A percentile compares a stretch with the other conserved stretches of the same genome.
phyloP scores from a whole-genome alignment of 1,284 basidiomycete species.

The Tremellales sp. region DNA sequence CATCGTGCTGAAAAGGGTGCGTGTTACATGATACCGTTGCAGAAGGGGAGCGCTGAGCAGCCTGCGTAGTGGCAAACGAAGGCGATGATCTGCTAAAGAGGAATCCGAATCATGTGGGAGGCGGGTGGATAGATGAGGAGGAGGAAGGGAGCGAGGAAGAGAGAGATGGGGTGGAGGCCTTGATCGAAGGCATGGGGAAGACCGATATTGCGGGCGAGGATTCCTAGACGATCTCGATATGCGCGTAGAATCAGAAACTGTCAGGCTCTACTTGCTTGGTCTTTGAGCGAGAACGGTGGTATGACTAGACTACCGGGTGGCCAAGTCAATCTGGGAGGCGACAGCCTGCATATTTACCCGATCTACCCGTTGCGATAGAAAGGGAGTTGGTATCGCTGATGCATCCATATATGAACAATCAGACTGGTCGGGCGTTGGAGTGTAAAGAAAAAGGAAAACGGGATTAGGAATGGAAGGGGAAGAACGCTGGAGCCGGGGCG shows the following conservation, averaged over 20 bases:
- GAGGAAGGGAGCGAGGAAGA: conserved; percentile 31
- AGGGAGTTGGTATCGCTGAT: too few relatives aligned
- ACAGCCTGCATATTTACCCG: too few relatives aligned
- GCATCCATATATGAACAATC: too few relatives aligned
- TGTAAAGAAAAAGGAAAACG: too few relatives aligned
- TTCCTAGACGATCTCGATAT: background rate
- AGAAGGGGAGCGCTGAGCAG: conserved; percentile 1
- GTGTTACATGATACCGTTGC: background rate
- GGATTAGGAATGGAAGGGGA: too few relatives aligned
- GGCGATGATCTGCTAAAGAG: conserved; percentile 55
- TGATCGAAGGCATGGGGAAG: conserved; percentile 27
- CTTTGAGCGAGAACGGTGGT: too few relatives aligned
- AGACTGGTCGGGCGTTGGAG: too few relatives aligned
- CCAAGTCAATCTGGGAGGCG: too few relatives aligned
- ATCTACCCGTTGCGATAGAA: too few relatives aligned
- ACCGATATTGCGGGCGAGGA: conserved; percentile 10
- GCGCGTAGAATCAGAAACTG: background rate
- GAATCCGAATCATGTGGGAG: conserved; percentile 57
- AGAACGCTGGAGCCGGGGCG: too few relatives aligned
- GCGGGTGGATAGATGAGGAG: conserved; percentile 29
- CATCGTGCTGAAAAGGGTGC: conserved; percentile 56
- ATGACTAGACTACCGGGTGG: too few relatives aligned
- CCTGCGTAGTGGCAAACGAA: conserved; percentile 27
- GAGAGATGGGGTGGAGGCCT: conserved; percentile 36
- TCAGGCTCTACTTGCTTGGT: too few relatives aligned